These are phyloP conservation scores for Blumeria hordei DNA, from an alignment of 2,329 filamentous ascomycete genomes.

Conservation along the genomic window DNA sequence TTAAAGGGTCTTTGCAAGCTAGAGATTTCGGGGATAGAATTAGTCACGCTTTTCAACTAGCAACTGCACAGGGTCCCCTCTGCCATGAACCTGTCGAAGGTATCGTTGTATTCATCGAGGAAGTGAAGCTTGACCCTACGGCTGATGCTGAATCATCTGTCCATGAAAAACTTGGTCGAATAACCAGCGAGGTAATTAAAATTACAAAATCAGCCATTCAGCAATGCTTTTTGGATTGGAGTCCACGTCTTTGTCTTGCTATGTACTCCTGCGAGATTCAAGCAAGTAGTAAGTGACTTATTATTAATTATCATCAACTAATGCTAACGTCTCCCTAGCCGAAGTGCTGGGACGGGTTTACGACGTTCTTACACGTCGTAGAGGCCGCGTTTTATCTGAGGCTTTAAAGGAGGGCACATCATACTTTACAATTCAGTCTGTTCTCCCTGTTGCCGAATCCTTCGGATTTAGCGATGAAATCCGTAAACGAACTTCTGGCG, in stretches of 20 bases:
- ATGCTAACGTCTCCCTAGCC: slow-evolving; percentile 15
- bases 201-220: slow-evolving; percentile 65
- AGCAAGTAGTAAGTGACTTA: slow-evolving; percentile 44
- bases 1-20: slow-evolving; percentile 27
- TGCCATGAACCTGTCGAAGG: slow-evolving; percentile 88
- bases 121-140: slow-evolving; percentile 36
- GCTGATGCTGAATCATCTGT: slow-evolving; percentile 28
- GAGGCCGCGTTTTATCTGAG: slow-evolving; percentile 73
- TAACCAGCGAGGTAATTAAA: slow-evolving; percentile 86
- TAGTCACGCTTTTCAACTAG: slow-evolving; percentile 79
- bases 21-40: slow-evolving; percentile 74
- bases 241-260: slow-evolving; percentile 74
- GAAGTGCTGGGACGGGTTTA: slow-evolving; percentile 92
- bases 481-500: slow-evolving; percentile 74
- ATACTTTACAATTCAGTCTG: slow-evolving; percentile 79
- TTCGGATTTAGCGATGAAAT: slow-evolving; percentile 96
- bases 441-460: slow-evolving; percentile 77
- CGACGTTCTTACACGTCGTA: slow-evolving; percentile 83
- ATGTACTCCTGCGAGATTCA: slow-evolving; percentile 99
- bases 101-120: slow-evolving; percentile 73
- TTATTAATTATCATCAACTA: slow-evolving; percentile 4
- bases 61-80: slow-evolving; percentile 67
- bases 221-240: slow-evolving; percentile 83
- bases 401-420: slow-evolving; percentile 85
- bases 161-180: slow-evolving; percentile 44